phyloP scores from a whole-genome alignment of 2,329 filamentous ascomycete genomes.

The Nothopassalora personata region DNA sequence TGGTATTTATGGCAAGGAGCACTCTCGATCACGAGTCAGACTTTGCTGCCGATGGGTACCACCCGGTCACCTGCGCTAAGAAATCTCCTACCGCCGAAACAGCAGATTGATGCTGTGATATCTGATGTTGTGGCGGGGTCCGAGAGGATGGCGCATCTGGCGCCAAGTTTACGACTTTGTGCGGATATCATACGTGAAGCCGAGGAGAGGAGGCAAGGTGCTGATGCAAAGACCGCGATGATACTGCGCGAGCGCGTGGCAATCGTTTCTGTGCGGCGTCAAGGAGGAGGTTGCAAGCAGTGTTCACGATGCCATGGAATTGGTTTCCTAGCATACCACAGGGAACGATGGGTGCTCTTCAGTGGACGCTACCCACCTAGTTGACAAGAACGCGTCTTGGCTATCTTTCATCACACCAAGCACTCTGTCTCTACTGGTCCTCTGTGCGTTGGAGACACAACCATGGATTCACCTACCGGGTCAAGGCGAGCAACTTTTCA shows the following conservation, averaged over 20 bases:
- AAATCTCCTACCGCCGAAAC: conserved; percentile 54
- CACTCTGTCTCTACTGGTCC: not conserved
- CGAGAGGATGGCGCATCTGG: conserved; percentile 66
- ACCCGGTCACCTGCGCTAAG: conserved; percentile 72
- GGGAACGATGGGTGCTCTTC: not conserved
- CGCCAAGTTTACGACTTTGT: conserved; percentile 69
- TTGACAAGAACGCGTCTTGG: not conserved
- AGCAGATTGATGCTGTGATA: conserved; percentile 67
- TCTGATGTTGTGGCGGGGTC: conserved; percentile 71
- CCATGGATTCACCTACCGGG: not conserved
- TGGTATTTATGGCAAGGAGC: conserved; percentile 79
- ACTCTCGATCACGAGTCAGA: conserved; percentile 76
- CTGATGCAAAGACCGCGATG: conserved; percentile 34
- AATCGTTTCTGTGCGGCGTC: not conserved
- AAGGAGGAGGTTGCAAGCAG: not conserved
- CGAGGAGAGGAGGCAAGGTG: conserved; percentile 62
- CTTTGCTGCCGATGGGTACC: conserved; percentile 75
- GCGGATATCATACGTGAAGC: conserved; percentile 77
- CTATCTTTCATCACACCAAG: not conserved
- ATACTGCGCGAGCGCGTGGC: not conserved
- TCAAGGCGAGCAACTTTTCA: not conserved
- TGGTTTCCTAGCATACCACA: not conserved
- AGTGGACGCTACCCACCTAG: not conserved
- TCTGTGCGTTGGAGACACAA: not conserved
- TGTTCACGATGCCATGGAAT: not conserved